Evolutionary conservation across 2,329 filamentous ascomycete species (phyloP), one percentile per base, ranked within the genome.

Genomic region (Colletotrichum sp.): DNA sequence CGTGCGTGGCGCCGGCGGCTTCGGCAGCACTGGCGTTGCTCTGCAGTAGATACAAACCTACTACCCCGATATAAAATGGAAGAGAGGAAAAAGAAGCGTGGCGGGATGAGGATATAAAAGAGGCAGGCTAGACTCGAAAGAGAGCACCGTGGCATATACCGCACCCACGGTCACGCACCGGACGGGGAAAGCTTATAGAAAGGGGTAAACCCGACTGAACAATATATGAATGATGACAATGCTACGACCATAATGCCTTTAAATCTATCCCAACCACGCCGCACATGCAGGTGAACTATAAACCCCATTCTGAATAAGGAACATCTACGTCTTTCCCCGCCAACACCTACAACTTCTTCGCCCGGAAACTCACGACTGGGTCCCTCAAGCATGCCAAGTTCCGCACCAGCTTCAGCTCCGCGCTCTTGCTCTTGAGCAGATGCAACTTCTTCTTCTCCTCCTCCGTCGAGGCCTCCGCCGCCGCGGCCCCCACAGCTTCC

Each of bases 1-100:
- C 82, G 95, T 98, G 13, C 90, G 97, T 57, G 97, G 97, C 30
- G 95, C 93, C 1, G 96, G 96, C 30, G 97, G 96, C 2, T 98
- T 98, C 83, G 96, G 96, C 70, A 98, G 95, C 85, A 98, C 96
- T 39, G 96, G 96, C 36, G 70, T 78, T n/a, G 66, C 77, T 36
- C 69, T 78, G 28, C 68, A 78, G 69, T 72, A 68, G 32, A n/a
- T 12, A 18, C 10, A 6, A 6, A 28, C 9, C 9, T 26, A 10
- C 24, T 6, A 5, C 24, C 55, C 1, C 26, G 24, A 21, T 59
- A 59, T 30, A 13, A 8, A 36, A 4, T 34, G 18, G n/a, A 21
- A 10, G n/a, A 6, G 12, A 24, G 21, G 34, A 9, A n/a, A 34
- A 63, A 6, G 18, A 26, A 24, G 13, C 32, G 18, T 59, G 21